Base-by-base conservation (phyloP, 139 green algal genomes). In the Klebsormidium nitens region DNA sequence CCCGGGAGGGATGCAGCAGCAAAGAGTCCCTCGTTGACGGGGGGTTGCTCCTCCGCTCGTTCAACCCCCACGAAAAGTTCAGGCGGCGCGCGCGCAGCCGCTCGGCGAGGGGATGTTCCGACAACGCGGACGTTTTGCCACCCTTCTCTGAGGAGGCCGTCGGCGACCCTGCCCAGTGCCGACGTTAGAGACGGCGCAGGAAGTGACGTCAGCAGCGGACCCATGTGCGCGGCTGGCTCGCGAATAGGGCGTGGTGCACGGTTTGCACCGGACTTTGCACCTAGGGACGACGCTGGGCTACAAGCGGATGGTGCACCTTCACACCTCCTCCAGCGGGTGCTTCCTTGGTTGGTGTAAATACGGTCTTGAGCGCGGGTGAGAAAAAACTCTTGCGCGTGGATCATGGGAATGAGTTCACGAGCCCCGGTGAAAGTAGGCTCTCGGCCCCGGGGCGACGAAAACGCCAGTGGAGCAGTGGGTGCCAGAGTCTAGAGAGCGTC, bases 401-500 rank as follows among this genome's bases (percentile, higher is more conserved):
- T n/a, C n/a, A n/a, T n/a, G n/a, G n/a, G n/a, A n/a, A n/a, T n/a
- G n/a, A n/a, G n/a, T n/a, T n/a, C n/a, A n/a, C n/a, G n/a, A n/a
- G n/a, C n/a, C n/a, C n/a, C n/a, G n/a, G n/a, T n/a, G n/a, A n/a
- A n/a, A n/a, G n/a, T n/a, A n/a, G n/a, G n/a, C n/a, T n/a, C n/a
- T n/a, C n/a, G n/a, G n/a, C n/a, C n/a, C n/a, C n/a, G n/a, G n/a
- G n/a, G n/a, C n/a, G n/a, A n/a, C n/a, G n/a, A n/a, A n/a, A n/a
- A n/a, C n/a, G n/a, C n/a, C n/a, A n/a, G n/a, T n/a, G 6, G 8
- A 38, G 61, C 34, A 8, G 14, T 95, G 89, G 89, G 31, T 91
- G 63, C 90, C 89, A 0, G 71, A n/a, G n/a, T n/a, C n/a, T n/a
- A n/a, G n/a, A 95, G 64, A 63, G 68, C 1, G 48, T 92, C 1